These are phyloP conservation scores for Thielaviopsis euricoi DNA, from an alignment of 2,329 filamentous ascomycete genomes.

Conservation along the genomic window DNA sequence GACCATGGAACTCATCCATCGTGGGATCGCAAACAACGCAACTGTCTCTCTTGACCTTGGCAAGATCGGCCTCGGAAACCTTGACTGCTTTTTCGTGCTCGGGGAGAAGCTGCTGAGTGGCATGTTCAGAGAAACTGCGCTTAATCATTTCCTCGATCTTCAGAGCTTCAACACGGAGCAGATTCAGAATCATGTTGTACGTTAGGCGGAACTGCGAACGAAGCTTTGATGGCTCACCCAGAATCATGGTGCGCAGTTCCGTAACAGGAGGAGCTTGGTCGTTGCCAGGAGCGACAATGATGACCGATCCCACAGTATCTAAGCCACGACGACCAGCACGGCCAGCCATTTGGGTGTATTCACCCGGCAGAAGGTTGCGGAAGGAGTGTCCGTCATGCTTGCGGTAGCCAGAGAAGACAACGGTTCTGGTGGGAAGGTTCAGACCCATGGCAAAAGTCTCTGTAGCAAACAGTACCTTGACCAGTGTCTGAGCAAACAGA, in stretches of 20 bases:
- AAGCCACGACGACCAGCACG: constrained; percentile 84
- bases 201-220: constrained; percentile 92
- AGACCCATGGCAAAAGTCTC: constrained; percentile 98
- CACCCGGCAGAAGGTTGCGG: constrained; percentile 77
- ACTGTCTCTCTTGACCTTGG: constrained; percentile 71
- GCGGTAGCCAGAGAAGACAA: constrained; percentile 91
- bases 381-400: constrained; percentile 93
- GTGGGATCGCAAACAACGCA: constrained; percentile 70
- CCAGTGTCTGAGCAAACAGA: constrained; percentile 81
- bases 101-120: constrained; percentile 81
- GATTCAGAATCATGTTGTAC: constrained; percentile 98
- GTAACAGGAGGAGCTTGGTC: constrained; percentile 79
- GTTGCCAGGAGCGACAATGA: constrained; percentile 68
- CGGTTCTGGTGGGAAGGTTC: constrained; percentile 86
- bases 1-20: constrained; percentile 66
- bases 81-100: constrained; percentile 94
- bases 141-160: constrained; percentile 99
- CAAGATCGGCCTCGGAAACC: constrained; percentile 77
- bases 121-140: constrained; percentile 95
- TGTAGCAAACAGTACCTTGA: constrained; percentile 93
- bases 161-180: constrained; percentile 83
- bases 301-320: constrained; percentile 83
- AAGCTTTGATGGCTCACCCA: constrained; percentile 88
- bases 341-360: constrained; percentile 98
- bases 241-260: constrained; percentile 80